Evolutionary conservation across 768 basidiomycete species (phyloP), one percentile per base, ranked within the genome.

Genomic region (Pisolithus sp.): DNA sequence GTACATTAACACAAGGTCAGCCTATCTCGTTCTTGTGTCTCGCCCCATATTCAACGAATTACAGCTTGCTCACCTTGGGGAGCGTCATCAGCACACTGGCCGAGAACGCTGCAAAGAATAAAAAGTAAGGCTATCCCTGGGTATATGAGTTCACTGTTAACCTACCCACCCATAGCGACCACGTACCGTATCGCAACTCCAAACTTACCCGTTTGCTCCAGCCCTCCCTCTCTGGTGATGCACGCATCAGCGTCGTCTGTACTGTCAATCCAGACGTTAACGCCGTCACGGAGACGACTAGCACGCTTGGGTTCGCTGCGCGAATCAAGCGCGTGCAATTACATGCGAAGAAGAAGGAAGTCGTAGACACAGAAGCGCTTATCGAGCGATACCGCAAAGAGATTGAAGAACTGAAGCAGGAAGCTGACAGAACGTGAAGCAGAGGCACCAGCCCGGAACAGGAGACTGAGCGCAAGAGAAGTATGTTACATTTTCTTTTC

Each of bases 141-240:
- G 20, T 42, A 28, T 21, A 30, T 37, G 6, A 48, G 40, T n/a
- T 44, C 38, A 45, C 38, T 52, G 8, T 38, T 53, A 31, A 13
- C 28, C 30, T 2, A 18, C 24, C 18, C 18, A 15, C 5, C 5
- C 5, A 30, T 26, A 85, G 85, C 49, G 90, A 93, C 63, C 93
- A 97, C 64, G 85, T 98, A 13, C 94, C 94, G 2, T 98, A 86
- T 71, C 84, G 95, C 18, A 96, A 97, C 65, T 93, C 89, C 40
- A 98, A 98, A 68, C 78, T 98, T 9, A 96, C 93, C 15, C 83
- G 93, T 21, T 82, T 98, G 68, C 79, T 98, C 6, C 94, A 97
- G 67, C 93, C 95, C 1, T 97, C 93, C 0, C 76, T 99, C 1
- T 89, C 93, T 0, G 95, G 95, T 1, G 92, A 98, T 65, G 94